Evolutionary conservation across 2,329 filamentous ascomycete species (phyloP), one percentile per base, ranked within the genome.

Genomic region (Calonectria pteridis): DNA sequence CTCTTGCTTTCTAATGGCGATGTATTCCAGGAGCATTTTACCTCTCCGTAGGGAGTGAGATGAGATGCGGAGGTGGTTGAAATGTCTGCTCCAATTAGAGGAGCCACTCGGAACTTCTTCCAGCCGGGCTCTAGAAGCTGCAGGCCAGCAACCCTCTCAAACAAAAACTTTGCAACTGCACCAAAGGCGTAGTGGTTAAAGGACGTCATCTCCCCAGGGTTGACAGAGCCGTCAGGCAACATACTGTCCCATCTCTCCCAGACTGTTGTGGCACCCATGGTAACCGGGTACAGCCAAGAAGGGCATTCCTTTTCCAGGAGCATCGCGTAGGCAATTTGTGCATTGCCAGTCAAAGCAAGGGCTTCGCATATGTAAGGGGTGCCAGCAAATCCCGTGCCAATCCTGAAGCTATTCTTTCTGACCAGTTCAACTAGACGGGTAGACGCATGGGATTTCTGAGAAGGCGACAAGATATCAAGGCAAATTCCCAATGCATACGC

Each of bases 161-260:
- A 81, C 49, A 85, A 76, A 79, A 84, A 86, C n/a, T 81, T 78
- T 6, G 81, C 83, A 26, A 86, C 83, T 9, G 81, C 80, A 0
- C 84, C 84, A 10, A 85, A 81, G 0, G 84, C 84, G 51, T 86
- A 86, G 71, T 86, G 84, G 63, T 86, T 84, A 66, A 84, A 83
- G 16, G 82, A 84, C 0, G 84, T 86, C 84, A 86, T 86, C 28
- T 81, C 75, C 2, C 84, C 81, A 0, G 83, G 80, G 65, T 86
- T 86, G 33, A 86, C 79, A 0, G 69, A 77, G 0, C 83, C 84
- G 49, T 85, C 79, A 0, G 82, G 81, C 20, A 84, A 70, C 76
- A 86, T 80, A 13, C 77, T 79, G 33, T 86, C 82, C 84, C 84
- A 86, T 9, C 85, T 81, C 75, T 86, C 85, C 84, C 84, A 86